Conservation (phyloP, 306 rosid genomes). For the Canavalia gladiata region DNA sequence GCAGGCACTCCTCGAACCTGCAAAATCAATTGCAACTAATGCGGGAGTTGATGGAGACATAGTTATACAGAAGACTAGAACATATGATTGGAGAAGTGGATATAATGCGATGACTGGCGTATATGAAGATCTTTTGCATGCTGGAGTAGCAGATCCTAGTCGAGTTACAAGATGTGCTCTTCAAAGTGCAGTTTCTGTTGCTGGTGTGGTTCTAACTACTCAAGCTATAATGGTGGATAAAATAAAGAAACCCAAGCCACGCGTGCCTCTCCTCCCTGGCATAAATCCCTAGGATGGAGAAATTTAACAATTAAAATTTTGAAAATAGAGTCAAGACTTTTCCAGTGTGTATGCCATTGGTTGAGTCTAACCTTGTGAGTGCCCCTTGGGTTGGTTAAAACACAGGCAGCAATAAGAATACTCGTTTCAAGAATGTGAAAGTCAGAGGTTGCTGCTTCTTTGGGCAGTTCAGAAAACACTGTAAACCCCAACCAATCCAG, state of each 20-base stretch:
- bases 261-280: slow-evolving; percentile 77
- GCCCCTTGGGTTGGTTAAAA: slow-evolving; percentile 41
- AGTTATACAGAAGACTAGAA: slow-evolving; percentile 82
- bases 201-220: slow-evolving; percentile 83
- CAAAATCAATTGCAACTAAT: slow-evolving; percentile 83
- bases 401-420: slow-evolving; percentile 8
- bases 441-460: slow-evolving; percentile 34
- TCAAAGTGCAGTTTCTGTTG: slow-evolving; percentile 86
- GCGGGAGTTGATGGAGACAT: slow-evolving; percentile 90
- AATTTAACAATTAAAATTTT: slow-evolving; percentile 30
- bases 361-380: slow-evolving; percentile 37
- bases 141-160: slow-evolving; percentile 91
- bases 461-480: too few species aligned
- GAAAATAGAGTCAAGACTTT: slow-evolving; percentile 20
- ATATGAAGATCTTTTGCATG: slow-evolving; percentile 88
- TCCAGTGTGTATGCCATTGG: neutral
- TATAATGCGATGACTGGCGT: slow-evolving; percentile 83
- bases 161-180: slow-evolving; percentile 93
- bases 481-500: too few species aligned
- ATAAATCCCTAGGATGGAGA: slow-evolving; percentile 61
- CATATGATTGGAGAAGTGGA: slow-evolving; percentile 77
- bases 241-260: slow-evolving; percentile 66
- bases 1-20: slow-evolving; percentile 94
- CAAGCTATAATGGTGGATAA: slow-evolving; percentile 90
- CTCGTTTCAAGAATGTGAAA: slow-evolving; percentile 26